Percentiles rank a stretch among this genome's conserved stretches.
phyloP scores from a whole-genome alignment of 805 yeast species.

The Teunomyces stri region DNA sequence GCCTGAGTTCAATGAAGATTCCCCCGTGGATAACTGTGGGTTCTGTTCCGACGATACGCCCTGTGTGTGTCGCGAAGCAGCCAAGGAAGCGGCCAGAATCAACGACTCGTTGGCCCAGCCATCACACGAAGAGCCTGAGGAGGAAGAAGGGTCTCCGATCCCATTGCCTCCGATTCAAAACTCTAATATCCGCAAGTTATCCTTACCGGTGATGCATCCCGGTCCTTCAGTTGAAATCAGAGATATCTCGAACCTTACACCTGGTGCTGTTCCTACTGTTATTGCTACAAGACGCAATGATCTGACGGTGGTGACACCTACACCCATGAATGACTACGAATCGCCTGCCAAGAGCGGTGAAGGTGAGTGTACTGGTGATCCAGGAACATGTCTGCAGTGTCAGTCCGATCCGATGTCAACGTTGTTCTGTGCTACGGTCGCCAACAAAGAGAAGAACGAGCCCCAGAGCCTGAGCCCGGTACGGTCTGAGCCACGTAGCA shows the following conservation, averaged over 20 bases:
- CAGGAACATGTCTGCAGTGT: slow-evolving; percentile 84
- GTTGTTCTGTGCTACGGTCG: slow-evolving; percentile 82
- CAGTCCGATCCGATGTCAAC: slow-evolving; percentile 86
- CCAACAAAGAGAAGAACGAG: slow-evolving; percentile 42
- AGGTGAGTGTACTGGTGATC: slow-evolving; percentile 75
- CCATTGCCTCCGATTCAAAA: slow-evolving; percentile 44
- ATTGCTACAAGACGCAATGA: slow-evolving; percentile 14
- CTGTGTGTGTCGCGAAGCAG: slow-evolving; percentile 85
- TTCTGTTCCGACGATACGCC: slow-evolving; percentile 91
- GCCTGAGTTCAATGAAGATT: slow-evolving; percentile 37
- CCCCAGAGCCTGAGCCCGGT: background rate
- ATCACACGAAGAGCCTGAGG: slow-evolving; percentile 10
- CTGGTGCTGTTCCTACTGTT: slow-evolving; percentile 38
- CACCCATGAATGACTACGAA: slow-evolving; percentile 4
- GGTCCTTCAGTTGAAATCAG: slow-evolving; percentile 58
- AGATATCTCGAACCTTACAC: slow-evolving; percentile 39
- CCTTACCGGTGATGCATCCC: slow-evolving; percentile 61
- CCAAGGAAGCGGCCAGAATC: slow-evolving; percentile 47
- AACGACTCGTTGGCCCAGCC: slow-evolving; percentile 23
- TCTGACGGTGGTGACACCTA: background rate
- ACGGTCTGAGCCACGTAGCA: slow-evolving; percentile 9
- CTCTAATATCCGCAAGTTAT: slow-evolving; percentile 27
- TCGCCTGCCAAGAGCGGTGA: slow-evolving; percentile 14
- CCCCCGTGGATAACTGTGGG: slow-evolving; percentile 78
- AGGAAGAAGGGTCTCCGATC: slow-evolving; percentile 17